These are phyloP conservation scores for Xylariaceae sp. DNA, from an alignment of 2,329 filamentous ascomycete genomes.

Conservation along the genomic window DNA sequence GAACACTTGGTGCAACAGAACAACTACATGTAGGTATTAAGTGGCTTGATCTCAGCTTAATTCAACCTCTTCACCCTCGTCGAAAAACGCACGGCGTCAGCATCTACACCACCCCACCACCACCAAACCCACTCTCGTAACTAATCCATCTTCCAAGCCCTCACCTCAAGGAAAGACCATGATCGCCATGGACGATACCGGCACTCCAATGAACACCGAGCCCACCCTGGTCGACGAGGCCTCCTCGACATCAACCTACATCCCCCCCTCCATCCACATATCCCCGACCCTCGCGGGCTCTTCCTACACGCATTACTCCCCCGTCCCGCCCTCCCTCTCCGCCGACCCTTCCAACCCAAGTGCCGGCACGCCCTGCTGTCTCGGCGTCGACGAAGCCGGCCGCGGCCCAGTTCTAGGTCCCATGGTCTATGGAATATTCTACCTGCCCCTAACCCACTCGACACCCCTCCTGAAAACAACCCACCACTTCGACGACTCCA, in stretches of 20 bases:
- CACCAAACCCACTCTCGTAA: constrained; percentile 1
- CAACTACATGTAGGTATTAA: no score
- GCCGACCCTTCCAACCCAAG: constrained; percentile 25
- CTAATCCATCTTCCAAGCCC: constrained; percentile 19
- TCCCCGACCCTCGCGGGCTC: constrained; percentile 56
- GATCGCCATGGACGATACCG: constrained; percentile 33
- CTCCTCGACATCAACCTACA: constrained; percentile 42
- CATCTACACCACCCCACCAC: background rate
- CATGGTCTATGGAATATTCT: constrained; percentile 69
- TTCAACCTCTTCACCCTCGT: background rate
- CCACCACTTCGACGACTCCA: constrained; percentile 93
- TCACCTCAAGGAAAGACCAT: background rate
- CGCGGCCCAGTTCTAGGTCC: constrained; percentile 87
- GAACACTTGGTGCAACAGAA: no score
- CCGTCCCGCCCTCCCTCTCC: constrained; percentile 57
- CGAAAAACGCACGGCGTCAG: background rate
- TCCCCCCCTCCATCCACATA: constrained; percentile 66
- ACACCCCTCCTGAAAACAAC: constrained; percentile 71
- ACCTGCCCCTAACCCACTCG: constrained; percentile 68
- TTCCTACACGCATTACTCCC: constrained; percentile 69
- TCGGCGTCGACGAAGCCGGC: constrained; percentile 92
- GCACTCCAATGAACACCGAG: constrained; percentile 29
- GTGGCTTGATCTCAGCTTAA: no score
- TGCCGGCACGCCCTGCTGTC: constrained; percentile 59
- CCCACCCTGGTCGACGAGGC: constrained; percentile 32